Conservation (phyloP, 768 basidiomycete species). For the Sporobolomyces phaffii region DNA sequence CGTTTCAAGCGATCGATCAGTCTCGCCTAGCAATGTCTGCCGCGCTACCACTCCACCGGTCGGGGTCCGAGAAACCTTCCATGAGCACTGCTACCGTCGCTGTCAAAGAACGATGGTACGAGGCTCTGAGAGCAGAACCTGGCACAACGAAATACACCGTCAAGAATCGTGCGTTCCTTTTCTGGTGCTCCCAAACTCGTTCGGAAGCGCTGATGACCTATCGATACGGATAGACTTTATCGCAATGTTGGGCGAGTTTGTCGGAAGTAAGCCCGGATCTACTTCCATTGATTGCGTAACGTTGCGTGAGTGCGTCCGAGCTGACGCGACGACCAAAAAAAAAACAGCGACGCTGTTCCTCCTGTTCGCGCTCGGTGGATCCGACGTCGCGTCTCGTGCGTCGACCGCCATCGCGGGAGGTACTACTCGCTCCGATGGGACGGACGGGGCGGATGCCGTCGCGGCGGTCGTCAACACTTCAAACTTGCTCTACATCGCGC, state of each 20-base stretch:
- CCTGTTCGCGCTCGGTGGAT: conserved; percentile 8
- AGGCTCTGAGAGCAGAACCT: not conserved
- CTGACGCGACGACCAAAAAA: no score
- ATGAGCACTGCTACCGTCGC: not conserved
- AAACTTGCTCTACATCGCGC: conserved; percentile 19
- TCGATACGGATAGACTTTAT: no score
- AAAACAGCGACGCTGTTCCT: conserved; percentile 18
- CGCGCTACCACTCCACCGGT: conserved; percentile 3
- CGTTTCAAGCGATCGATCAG: not conserved
- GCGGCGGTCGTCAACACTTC: conserved; percentile 6
- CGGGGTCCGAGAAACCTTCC: not conserved
- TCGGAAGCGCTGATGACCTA: no score
- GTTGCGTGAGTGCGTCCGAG: not conserved
- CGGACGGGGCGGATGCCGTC: not conserved
- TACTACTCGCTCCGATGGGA: not conserved
- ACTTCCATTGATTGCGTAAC: not conserved
- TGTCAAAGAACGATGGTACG: not conserved
- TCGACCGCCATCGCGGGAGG: conserved; percentile 3
- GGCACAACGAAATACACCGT: conserved; percentile 1
- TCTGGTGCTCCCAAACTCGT: not conserved
- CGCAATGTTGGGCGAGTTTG: conserved; percentile 15
- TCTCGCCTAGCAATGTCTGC: not conserved
- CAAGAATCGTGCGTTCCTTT: conserved; percentile 4
- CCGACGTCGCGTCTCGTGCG: conserved; percentile 5
- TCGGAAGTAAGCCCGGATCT: conserved; percentile 9